Evolutionary conservation across 2,329 filamentous ascomycete genomes (phyloP).

Genomic region (Capronia epimyces): DNA sequence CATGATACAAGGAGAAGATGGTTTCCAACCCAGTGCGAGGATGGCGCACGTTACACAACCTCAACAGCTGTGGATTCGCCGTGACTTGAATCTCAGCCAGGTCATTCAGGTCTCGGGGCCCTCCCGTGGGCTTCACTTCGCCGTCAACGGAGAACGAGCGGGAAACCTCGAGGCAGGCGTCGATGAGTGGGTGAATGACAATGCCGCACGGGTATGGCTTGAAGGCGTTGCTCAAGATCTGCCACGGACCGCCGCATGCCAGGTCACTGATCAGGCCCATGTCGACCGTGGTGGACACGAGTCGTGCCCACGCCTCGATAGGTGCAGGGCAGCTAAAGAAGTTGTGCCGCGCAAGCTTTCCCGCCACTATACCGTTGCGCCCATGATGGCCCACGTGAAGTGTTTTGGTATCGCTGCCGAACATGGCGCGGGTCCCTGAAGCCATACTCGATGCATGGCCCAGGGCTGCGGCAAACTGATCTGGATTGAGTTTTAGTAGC

Average conservation of each 20-base stretch:
- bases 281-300: constrained; percentile 43
- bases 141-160: constrained; percentile 38
- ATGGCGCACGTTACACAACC: too few relatives aligned
- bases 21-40: constrained; percentile 49
- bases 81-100: constrained; percentile 48
- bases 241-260: constrained; percentile 43
- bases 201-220: constrained; percentile 56
- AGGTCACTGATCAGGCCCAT: constrained; percentile 38
- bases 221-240: constrained; percentile 51
- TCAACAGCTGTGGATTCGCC: too few relatives aligned
- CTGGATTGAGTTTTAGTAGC: constrained; percentile 39
- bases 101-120: constrained; percentile 49
- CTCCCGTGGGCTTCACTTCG: constrained; percentile 31
- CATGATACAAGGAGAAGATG: constrained; percentile 54
- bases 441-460: constrained; percentile 52
- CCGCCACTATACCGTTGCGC: constrained; percentile 48
- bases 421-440: constrained; percentile 51
- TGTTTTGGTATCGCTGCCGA: constrained; percentile 52
- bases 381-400: constrained; percentile 52
- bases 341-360: constrained; percentile 44
- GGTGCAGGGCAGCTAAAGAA: constrained; percentile 46
- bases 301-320: constrained; percentile 52
- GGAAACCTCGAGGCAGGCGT: constrained; percentile 43
- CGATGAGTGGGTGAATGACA: constrained; percentile 53
- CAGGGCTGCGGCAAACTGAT: constrained; percentile 47